phyloP scores from a whole-genome alignment of 129 eudicot species.

The Helichrysum umbraculigerum region DNA sequence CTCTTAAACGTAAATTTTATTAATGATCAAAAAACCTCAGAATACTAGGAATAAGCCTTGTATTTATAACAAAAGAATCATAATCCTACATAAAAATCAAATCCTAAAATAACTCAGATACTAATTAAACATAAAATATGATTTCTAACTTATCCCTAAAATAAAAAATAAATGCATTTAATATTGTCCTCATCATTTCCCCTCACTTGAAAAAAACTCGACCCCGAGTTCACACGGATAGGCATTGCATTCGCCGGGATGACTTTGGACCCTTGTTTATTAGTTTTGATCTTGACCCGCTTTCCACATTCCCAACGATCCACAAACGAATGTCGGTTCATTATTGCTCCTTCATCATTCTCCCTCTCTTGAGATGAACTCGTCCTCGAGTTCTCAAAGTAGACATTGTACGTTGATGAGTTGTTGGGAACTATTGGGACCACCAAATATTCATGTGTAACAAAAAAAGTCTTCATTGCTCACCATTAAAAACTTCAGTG shows the following conservation, averaged over 20 bases:
- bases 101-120: no score
- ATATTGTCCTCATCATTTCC: not conserved
- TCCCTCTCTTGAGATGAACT: not conserved
- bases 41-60: no score
- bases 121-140: no score
- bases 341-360: not conserved
- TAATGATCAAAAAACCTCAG: no score
- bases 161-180: no score
- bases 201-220: not conserved
- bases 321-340: not conserved
- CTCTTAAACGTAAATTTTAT: no score
- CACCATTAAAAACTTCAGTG: no score
- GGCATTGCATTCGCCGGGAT: not conserved
- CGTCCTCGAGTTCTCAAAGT: not conserved
- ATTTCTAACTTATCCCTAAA: no score
- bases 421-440: not conserved
- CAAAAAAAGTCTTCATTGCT: no score
- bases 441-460: not conserved
- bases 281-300: not conserved
- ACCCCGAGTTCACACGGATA: not conserved
- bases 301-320: not conserved
- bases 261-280: no score
- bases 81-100: no score
- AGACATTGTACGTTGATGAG: not conserved
- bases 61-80: no score